Conservation (phyloP, 1,284 basidiomycete genomes). For the Naganishia cerealis region DNA sequence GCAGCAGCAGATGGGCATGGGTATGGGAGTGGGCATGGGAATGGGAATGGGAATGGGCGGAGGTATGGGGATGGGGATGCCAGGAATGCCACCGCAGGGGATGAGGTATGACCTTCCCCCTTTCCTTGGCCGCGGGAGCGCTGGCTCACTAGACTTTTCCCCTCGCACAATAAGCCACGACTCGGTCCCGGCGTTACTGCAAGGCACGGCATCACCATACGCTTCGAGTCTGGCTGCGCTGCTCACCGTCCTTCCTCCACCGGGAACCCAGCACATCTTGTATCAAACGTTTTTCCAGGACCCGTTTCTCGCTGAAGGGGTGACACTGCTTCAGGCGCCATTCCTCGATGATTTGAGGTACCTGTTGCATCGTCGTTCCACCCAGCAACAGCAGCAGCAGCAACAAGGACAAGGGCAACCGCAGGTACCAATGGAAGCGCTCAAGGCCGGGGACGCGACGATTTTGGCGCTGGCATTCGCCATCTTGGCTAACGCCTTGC, state of each 20-base stretch:
- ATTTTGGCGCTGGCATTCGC: slow-evolving; percentile 48
- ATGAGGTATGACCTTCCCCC: not conserved
- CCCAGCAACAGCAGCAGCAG: slow-evolving; percentile 14
- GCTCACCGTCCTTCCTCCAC: slow-evolving; percentile 43
- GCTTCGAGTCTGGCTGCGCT: slow-evolving; percentile 41
- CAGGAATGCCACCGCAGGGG: not conserved
- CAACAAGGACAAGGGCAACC: not conserved
- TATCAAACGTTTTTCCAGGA: slow-evolving; percentile 49
- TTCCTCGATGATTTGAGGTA: slow-evolving; percentile 44
- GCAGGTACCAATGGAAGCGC: slow-evolving; percentile 26
- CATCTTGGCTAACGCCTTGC: slow-evolving; percentile 43
- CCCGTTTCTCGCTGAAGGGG: slow-evolving; percentile 49
- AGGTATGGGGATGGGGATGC: not conserved
- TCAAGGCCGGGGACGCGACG: slow-evolving; percentile 47
- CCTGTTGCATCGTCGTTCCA: slow-evolving; percentile 40
- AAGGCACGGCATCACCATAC: slow-evolving; percentile 36
- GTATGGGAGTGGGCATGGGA: no score
- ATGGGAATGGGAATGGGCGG: no score
- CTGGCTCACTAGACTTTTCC: not conserved
- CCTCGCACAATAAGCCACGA: not conserved
- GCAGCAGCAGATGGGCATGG: not conserved
- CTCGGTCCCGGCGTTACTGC: not conserved
- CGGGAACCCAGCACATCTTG: slow-evolving; percentile 45
- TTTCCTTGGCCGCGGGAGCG: not conserved
- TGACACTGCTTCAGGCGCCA: slow-evolving; percentile 47